Percentiles rank a stretch among this genome's conserved stretches.
These are phyloP conservation scores for Huiozyma naganishii DNA, from an alignment of 805 yeast genomes.

Conservation along the genomic window DNA sequence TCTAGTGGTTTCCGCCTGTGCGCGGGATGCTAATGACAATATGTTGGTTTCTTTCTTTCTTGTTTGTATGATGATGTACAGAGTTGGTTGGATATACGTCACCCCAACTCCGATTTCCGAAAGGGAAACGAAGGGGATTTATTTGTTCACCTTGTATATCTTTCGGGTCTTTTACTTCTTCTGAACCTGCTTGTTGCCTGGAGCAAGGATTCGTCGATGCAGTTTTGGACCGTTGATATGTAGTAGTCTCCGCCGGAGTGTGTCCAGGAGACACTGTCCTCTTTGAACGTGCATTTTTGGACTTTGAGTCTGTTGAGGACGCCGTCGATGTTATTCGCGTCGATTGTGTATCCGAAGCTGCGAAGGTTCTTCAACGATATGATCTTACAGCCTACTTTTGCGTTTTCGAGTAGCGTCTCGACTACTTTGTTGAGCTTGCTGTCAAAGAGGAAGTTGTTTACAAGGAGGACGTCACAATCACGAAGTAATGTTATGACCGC, in stretches of 20 bases:
- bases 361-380: constrained; percentile 72
- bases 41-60: too few relatives aligned
- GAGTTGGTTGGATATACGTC: too few relatives aligned
- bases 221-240: constrained; percentile 52
- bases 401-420: constrained; percentile 48
- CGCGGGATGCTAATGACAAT: too few relatives aligned
- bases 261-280: constrained; percentile 83
- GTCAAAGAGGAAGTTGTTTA: constrained; percentile 79
- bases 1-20: too few relatives aligned
- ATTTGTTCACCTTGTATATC: constrained; percentile 17
- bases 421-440: constrained; percentile 60
- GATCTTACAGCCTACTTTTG: constrained; percentile 66
- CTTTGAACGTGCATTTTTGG: constrained; percentile 50
- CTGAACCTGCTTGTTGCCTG: constrained; percentile 18
- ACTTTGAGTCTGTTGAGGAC: constrained; percentile 58
- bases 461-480: constrained; percentile 59
- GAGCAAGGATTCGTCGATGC: constrained; percentile 27
- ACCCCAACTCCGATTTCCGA: too few relatives aligned
- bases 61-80: too few relatives aligned
- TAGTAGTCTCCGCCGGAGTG: constrained; percentile 64
- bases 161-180: constrained; percentile 10
- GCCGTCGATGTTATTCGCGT: constrained; percentile 40
- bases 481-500: constrained; percentile 44
- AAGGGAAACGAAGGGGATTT: too few relatives aligned
- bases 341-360: constrained; percentile 58